Conservation (phyloP, 495 filamentous ascomycete genomes). For the Penicillium subrubescens region DNA sequence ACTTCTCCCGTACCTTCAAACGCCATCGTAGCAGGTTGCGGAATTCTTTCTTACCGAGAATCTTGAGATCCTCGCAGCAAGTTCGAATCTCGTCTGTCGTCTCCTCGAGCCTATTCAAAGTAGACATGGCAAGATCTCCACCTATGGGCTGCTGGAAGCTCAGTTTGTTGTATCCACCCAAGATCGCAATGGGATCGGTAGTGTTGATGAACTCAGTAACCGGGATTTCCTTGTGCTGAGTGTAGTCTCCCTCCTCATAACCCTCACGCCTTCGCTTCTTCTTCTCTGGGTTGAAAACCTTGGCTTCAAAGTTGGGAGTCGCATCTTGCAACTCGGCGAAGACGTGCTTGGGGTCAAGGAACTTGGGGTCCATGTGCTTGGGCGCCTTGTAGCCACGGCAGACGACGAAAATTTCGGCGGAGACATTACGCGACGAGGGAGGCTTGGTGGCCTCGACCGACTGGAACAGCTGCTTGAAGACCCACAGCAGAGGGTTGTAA, state of each 20-base stretch:
- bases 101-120: constrained; percentile 85
- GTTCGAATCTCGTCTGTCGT: constrained; percentile 84
- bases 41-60: constrained; percentile 94
- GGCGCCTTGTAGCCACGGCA: constrained; percentile 93
- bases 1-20: constrained; percentile 84
- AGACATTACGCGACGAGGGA: constrained; percentile 91
- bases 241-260: constrained; percentile 96
- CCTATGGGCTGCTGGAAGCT: constrained; percentile 75
- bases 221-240: constrained; percentile 83
- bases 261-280: constrained; percentile 97
- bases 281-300: constrained; percentile 94
- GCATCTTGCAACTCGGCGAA: constrained; percentile 92
- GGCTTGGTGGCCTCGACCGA: constrained; percentile 98
- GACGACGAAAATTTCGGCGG: constrained; percentile 97
- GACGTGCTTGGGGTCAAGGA: constrained; percentile 86
- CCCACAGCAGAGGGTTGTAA: constrained; percentile 95
- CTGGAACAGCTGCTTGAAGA: constrained; percentile 93
- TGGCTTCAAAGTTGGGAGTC: constrained; percentile 93
- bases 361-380: constrained; percentile 87
- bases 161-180: constrained; percentile 82
- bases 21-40: constrained; percentile 91
- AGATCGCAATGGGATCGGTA: constrained; percentile 91
- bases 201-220: constrained; percentile 95
- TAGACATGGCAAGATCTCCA: constrained; percentile 83
- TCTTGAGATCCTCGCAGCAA: constrained; percentile 87